These are phyloP conservation scores for Albifimbria verrucaria DNA, from an alignment of 2,329 filamentous ascomycete genomes.

Conservation along the genomic window DNA sequence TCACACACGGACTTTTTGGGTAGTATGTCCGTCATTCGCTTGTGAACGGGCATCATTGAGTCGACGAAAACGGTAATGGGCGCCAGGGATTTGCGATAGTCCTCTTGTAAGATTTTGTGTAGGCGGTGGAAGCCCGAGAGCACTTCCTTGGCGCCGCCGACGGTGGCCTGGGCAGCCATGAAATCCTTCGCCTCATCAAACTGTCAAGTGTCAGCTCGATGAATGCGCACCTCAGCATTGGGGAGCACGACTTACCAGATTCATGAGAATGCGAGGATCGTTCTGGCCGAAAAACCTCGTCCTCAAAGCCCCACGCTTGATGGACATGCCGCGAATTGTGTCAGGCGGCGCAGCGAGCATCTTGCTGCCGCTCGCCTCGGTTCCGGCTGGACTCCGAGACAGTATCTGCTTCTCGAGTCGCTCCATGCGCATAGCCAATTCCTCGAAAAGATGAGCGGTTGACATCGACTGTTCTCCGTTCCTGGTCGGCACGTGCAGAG, in stretches of 20 bases:
- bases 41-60: slow-evolving; percentile 55
- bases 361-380: slow-evolving; percentile 28
- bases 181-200: slow-evolving; percentile 54
- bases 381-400: slow-evolving; percentile 36
- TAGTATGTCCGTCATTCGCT: slow-evolving; percentile 55
- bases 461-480: slow-evolving; percentile 30
- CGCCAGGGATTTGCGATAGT: slow-evolving; percentile 42
- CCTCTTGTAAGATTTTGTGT: slow-evolving; percentile 44
- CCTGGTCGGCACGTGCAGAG: slow-evolving; percentile 20
- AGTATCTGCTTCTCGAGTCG: slow-evolving; percentile 50
- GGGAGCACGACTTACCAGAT: slow-evolving; percentile 39
- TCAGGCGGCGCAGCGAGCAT: slow-evolving; percentile 34
- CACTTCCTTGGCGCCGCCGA: slow-evolving; percentile 38
- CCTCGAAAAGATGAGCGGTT: slow-evolving; percentile 38
- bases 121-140: slow-evolving; percentile 44
- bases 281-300: slow-evolving; percentile 53
- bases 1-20: slow-evolving; percentile 50
- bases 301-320: slow-evolving; percentile 43
- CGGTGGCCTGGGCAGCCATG: slow-evolving; percentile 38
- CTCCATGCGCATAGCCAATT: slow-evolving; percentile 48
- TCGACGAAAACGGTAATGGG: slow-evolving; percentile 56
- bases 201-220: slow-evolving; percentile 24
- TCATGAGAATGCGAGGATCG: slow-evolving; percentile 49
- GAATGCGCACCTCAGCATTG: background rate
- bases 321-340: slow-evolving; percentile 47